Percentiles rank a stretch among this genome's conserved stretches.
These are phyloP conservation scores for Gossypium schwendimanii DNA, from an alignment of 441 rosid species.

Conservation along the genomic window DNA sequence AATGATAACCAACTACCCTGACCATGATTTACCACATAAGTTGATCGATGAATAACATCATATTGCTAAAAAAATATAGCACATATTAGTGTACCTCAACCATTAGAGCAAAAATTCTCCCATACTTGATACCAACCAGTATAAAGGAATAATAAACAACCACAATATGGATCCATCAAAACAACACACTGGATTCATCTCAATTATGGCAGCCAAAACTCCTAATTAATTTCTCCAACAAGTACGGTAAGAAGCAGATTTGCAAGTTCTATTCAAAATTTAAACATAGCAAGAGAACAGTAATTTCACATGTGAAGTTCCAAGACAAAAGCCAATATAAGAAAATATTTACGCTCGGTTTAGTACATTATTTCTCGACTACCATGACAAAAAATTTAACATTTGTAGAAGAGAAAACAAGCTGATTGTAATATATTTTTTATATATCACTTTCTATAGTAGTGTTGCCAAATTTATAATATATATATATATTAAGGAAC, in stretches of 20 bases:
- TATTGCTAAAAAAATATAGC: no score
- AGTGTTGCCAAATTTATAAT: neutral
- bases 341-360: no score
- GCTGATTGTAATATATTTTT: neutral
- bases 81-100: no score
- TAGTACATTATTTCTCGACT: neutral
- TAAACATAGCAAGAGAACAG: neutral
- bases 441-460: neutral
- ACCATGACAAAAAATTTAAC: neutral
- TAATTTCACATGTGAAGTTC: neutral
- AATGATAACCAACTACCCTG: neutral
- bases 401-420: neutral
- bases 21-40: neutral
- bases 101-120: no score
- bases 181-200: neutral
- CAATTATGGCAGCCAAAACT: neutral
- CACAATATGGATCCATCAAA: neutral
- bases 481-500: neutral
- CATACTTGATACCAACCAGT: no score
- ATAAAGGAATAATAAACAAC: neutral
- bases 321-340: neutral
- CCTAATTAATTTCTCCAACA: neutral
- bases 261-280: neutral
- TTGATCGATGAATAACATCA: neutral
- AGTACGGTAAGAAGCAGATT: neutral